Evolutionary conservation across 2,329 filamentous ascomycete species (phyloP), one percentile per base, ranked within the genome.

Genomic region (Clonostachys byssicola): DNA sequence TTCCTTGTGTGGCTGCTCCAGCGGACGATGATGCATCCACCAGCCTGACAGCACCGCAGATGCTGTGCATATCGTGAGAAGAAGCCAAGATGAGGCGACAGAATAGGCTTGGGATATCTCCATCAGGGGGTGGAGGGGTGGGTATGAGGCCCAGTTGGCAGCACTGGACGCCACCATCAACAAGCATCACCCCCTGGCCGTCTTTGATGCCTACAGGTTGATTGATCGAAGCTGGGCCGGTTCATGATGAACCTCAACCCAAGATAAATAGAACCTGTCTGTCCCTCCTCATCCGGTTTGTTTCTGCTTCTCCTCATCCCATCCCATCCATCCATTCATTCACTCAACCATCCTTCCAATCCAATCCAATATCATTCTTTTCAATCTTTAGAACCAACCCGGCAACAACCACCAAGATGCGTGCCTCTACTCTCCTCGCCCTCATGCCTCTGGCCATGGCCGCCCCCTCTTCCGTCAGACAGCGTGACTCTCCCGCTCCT

Each of bases 151-250:
- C 38, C 3, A 40, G 17, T 18, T 40, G 38, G 38, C n/a, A 16
- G n/a, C n/a, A 16, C 38, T 40, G 38, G 38, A 9, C 17, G 38
- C n/a, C n/a, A 40, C 23, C 18, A 23, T 30, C 23, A 30, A 10
- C 23, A 30, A 30, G 23, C 23, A 30, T 30, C 23, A 30, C 23
- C 23, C 23, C 47, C 52, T 80, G 56, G 77, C 74, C 1, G 70
- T 71, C 0, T 80, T 78, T 48, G 76, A 75, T 0, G 65, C 74
- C 0, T 79, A 79, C 48, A 61, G 62, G 16, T 61, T 79, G 58
- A 75, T 75, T 1, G 59, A 60, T 3, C 61, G 23, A 30, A 40
- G 38, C n/a, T n/a, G 38, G 38, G 38, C 8, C 17, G 13, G 23
- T 30, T 30, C 23, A 30, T 30, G 23, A 30, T 30, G 9, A 9